Evolutionary conservation across 768 basidiomycete species (phyloP).

Genomic region (Artomyces pyxidatus): DNA sequence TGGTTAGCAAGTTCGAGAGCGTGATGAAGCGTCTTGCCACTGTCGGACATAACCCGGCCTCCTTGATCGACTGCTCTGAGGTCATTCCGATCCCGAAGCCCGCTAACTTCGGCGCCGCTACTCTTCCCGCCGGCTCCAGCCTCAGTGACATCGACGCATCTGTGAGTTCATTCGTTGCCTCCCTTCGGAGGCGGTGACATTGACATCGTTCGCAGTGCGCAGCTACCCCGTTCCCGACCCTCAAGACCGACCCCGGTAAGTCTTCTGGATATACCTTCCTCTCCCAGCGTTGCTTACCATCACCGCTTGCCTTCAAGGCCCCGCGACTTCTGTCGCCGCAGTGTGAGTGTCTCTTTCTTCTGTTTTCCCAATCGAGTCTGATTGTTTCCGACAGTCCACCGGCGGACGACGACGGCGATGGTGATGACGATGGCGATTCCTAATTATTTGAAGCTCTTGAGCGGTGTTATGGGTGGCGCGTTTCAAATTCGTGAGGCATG

Average conservation of each 20-base stretch:
- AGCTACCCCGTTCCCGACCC: constrained; percentile 15
- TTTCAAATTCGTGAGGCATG: no score
- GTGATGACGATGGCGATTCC: no score
- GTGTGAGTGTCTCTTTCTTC: background rate
- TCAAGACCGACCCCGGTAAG: constrained; percentile 5
- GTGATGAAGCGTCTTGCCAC: constrained; percentile 22
- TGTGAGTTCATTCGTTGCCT: background rate
- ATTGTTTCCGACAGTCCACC: no score
- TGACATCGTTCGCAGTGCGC: constrained; percentile 5
- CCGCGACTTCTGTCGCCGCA: constrained; percentile 6
- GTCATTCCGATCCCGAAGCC: constrained; percentile 21
- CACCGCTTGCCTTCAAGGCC: background rate
- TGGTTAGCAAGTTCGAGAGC: constrained; percentile 12
- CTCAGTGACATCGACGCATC: constrained; percentile 17
- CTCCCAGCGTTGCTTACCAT: background rate
- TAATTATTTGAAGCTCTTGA: no score
- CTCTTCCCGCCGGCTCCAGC: constrained; percentile 21
- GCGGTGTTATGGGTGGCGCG: no score
- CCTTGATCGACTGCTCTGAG: constrained; percentile 23
- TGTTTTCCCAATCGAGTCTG: no score
- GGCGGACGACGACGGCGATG: no score
- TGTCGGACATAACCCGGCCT: constrained; percentile 17
- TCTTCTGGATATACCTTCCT: background rate
- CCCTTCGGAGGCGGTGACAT: background rate
- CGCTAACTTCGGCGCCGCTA: constrained; percentile 9